Percentiles rank a stretch among this genome's conserved stretches.
phyloP scores from a whole-genome alignment of 2,329 filamentous ascomycete genomes.

The Curvularia spicifera region DNA sequence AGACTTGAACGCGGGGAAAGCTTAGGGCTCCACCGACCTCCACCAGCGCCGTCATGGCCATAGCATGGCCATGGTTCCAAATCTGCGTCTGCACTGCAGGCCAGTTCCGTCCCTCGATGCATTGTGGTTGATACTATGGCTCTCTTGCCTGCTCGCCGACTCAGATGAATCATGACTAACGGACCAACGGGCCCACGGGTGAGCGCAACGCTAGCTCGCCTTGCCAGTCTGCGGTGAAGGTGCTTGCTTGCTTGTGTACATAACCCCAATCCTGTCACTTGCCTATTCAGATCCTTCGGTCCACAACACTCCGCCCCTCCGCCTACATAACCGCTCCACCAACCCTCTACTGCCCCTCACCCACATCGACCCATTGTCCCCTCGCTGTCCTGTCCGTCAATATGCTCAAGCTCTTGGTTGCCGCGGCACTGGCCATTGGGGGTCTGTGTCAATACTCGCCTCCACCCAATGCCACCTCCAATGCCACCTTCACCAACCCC shows the following conservation, averaged over 20 bases:
- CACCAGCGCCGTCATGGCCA: not conserved
- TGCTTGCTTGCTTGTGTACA: not conserved
- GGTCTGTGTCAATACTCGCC: slow-evolving; percentile 28
- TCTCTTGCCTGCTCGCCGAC: not conserved
- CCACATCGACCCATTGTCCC: not conserved
- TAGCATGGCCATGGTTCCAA: not conserved
- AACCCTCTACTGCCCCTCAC: not conserved
- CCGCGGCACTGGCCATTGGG: slow-evolving; percentile 27
- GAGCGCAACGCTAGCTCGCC: not conserved
- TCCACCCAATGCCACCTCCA: slow-evolving; percentile 17
- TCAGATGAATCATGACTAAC: not conserved
- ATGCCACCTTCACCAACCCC: slow-evolving; percentile 54
- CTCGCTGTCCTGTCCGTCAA: not conserved
- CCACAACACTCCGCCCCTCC: slow-evolving; percentile 16
- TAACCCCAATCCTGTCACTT: slow-evolving; percentile 10
- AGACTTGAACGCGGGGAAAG: slow-evolving; percentile 13
- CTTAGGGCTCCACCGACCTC: not conserved
- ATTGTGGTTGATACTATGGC: not conserved
- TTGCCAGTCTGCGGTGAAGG: not conserved
- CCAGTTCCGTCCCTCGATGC: too few relatives aligned
- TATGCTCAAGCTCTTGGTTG: slow-evolving; percentile 31
- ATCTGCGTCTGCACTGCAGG: too few relatives aligned
- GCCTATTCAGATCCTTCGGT: slow-evolving; percentile 1
- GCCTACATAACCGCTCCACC: slow-evolving; percentile 7
- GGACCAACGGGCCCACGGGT: not conserved